phyloP scores from a whole-genome alignment of 345 rosid species.

The Excoecaria cochinchinensis region DNA sequence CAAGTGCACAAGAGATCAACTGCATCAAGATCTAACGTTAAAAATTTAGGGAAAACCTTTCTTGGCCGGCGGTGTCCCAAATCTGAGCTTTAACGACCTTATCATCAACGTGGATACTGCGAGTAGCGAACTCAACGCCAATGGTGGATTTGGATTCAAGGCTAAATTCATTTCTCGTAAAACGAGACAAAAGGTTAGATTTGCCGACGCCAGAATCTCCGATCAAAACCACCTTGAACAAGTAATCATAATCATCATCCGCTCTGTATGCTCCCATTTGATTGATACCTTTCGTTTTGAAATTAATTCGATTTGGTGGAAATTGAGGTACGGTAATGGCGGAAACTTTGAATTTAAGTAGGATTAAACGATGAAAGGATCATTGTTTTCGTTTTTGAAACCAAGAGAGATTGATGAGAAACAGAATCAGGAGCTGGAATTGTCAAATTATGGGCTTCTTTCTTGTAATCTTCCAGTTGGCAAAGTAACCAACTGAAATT shows the following conservation, averaged over 20 bases:
- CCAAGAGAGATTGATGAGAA: background rate
- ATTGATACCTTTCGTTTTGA: background rate
- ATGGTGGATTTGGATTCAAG: constrained; percentile 37
- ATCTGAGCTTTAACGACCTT: constrained; percentile 38
- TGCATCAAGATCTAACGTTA: background rate
- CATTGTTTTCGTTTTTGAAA: background rate
- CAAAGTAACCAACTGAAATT: background rate
- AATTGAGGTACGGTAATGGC: background rate
- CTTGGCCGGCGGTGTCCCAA: constrained; percentile 40
- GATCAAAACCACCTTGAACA: constrained; percentile 37
- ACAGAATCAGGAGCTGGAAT: background rate
- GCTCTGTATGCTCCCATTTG: constrained; percentile 33
- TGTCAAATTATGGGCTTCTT: background rate
- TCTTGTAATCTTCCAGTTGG: background rate
- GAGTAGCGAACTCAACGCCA: constrained; percentile 37
- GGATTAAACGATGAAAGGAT: background rate
- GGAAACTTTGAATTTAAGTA: background rate
- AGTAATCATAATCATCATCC: constrained; percentile 35
- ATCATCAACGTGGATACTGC: constrained; percentile 34
- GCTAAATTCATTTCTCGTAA: constrained; percentile 34
- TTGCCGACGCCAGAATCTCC: constrained; percentile 37
- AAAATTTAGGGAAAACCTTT: constrained; percentile 13
- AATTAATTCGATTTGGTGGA: background rate
- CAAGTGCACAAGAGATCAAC: background rate
- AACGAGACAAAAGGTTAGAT: constrained; percentile 33